Evolutionary conservation across 805 yeast genomes (phyloP).

Genomic region (Nakazawaea wyomingensis): DNA sequence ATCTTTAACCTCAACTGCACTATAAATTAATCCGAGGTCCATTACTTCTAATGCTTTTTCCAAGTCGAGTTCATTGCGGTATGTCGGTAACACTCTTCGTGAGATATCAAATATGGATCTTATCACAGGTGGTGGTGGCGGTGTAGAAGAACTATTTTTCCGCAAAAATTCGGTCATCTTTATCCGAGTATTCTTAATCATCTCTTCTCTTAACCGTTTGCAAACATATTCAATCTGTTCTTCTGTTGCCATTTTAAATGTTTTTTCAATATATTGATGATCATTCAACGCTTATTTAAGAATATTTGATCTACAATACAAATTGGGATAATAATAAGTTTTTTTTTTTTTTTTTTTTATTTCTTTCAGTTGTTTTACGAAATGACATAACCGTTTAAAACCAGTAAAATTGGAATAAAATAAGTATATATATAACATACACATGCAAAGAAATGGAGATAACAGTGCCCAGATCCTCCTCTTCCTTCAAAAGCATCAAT

Average conservation of each 20-base stretch:
- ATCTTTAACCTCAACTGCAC: slow-evolving; percentile 52
- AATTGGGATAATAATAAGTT: background rate
- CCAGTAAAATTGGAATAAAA: no score
- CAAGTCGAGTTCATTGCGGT: slow-evolving; percentile 38
- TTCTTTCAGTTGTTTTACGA: no score
- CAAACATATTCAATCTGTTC: slow-evolving; percentile 38
- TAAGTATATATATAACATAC: no score
- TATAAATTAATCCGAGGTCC: slow-evolving; percentile 48
- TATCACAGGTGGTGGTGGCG: slow-evolving; percentile 3
- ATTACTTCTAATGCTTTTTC: slow-evolving; percentile 59
- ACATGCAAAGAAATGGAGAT: background rate
- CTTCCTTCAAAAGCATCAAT: no score
- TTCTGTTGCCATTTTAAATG: slow-evolving; percentile 54
- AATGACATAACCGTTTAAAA: no score
- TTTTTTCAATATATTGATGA: no score
- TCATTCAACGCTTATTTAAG: no score
- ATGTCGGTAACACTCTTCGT: slow-evolving; percentile 18
- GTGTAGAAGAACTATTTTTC: background rate
- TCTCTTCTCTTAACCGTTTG: background rate
- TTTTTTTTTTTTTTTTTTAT: no score
- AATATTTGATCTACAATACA: no score
- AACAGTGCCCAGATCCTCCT: background rate
- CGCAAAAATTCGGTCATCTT: background rate
- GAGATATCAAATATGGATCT: slow-evolving; percentile 6
- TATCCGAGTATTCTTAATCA: background rate